Base-by-base conservation (phyloP, 2,329 filamentous ascomycete species). In the Trichoderma sp. region DNA sequence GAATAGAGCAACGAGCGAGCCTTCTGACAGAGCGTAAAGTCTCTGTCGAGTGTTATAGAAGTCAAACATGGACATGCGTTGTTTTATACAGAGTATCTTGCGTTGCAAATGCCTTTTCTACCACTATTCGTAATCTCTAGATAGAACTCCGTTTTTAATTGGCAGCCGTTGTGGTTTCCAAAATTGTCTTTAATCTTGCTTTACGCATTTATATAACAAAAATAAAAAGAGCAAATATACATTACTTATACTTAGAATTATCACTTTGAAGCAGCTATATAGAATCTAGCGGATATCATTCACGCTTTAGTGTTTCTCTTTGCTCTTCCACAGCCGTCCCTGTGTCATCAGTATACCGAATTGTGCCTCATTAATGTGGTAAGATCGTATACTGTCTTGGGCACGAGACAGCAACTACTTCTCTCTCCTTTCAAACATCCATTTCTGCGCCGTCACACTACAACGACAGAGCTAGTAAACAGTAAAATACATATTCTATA, bases 1-100 rank as follows among this genome's bases (percentile, higher is more conserved):
- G 78, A 68, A 68, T 30, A 66, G 64, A 32, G 64, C 64, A 21
- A 66, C 64, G 39, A 59, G 64, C 16, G 64, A 66, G 18, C 64
- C 64, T 10, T 66, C 64, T 39, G 39, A 66, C 2, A 56, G 55
- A 16, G 54, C 54, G 8, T 66, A 28, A 66, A 51, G 21, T 21
- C 34, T 49, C 21, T 18, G 14, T 7, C 11, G 8, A 43, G 16
- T 4, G 32, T 51, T 32, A 14, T 24, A 43, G 34, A 24, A 16
- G 10, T 21, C 24, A 8, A 30, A 5, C 24, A 30, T 43, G 18
- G 18, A 37, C 4, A 39, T 64, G 32, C 60, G 18, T 64, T 54
- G 60, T 11, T 43, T 55, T n/a, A 0, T 56, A 37, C 37, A 66
- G 63, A 65, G n/a, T 26, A 43, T n/a, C 4, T 58, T 58, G n/a